These are phyloP conservation scores for Pterocarpus santalinus DNA, from an alignment of 306 rosid species.

Conservation along the genomic window DNA sequence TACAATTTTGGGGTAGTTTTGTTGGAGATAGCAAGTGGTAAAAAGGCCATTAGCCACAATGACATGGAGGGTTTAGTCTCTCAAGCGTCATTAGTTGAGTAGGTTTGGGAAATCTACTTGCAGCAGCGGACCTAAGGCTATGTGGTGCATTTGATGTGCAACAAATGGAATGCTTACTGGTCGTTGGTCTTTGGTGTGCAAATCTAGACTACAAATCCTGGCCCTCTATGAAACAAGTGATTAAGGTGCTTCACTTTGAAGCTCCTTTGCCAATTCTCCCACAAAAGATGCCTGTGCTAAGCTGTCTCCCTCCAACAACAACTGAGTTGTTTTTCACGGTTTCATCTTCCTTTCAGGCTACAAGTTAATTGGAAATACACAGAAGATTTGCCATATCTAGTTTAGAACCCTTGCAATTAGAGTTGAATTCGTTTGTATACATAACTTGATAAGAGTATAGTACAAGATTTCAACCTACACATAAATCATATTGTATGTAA, in stretches of 20 bases:
- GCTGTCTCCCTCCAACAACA: not conserved
- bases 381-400: no score
- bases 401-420: no score
- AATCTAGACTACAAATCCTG: constrained; percentile 34
- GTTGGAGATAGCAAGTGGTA: constrained; percentile 41
- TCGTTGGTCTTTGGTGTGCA: constrained; percentile 48
- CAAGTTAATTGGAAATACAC: not conserved
- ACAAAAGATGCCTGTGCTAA: constrained; percentile 29
- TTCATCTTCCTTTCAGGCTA: not conserved
- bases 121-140: constrained; percentile 43
- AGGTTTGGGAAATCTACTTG: constrained; percentile 48
- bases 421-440: no score
- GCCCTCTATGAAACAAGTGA: constrained; percentile 35
- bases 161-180: constrained; percentile 39
- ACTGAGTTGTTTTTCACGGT: not conserved
- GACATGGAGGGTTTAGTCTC: constrained; percentile 10
- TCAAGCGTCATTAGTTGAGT: constrained; percentile 40
- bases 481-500: no score
- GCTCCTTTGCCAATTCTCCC: constrained; percentile 42
- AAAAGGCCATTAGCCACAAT: constrained; percentile 32
- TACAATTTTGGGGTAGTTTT: constrained; percentile 47
- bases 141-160: constrained; percentile 36
- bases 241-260: constrained; percentile 43
- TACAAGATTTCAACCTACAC: no score
- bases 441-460: no score